These are phyloP conservation scores for Cylindricascospora bacillispora DNA, from an alignment of 1,139 yeast genomes.

Conservation along the genomic window DNA sequence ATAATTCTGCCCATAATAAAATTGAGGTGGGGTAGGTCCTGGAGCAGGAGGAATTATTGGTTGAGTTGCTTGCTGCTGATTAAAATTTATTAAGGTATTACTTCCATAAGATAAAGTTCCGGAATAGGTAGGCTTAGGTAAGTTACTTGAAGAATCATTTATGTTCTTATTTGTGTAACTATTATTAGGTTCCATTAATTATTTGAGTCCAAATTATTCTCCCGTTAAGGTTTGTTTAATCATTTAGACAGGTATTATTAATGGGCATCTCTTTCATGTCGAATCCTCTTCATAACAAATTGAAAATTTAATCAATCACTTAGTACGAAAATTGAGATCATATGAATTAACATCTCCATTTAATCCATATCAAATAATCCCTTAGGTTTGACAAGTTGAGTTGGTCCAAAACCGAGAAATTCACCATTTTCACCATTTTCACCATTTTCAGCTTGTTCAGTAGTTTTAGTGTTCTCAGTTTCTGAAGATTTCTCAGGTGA, in stretches of 20 bases:
- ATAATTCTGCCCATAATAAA: background rate
- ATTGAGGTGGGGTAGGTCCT: background rate
- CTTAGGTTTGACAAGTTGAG: slow-evolving; percentile 23
- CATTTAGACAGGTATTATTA: too few species aligned
- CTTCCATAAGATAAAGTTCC: slow-evolving; percentile 7
- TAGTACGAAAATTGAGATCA: background rate
- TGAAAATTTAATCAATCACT: too few species aligned
- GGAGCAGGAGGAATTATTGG: background rate
- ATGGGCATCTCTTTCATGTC: too few species aligned
- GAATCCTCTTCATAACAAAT: too few species aligned
- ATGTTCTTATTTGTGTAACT: background rate
- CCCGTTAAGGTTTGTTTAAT: background rate
- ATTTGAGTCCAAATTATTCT: too few species aligned
- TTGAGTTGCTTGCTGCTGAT: background rate
- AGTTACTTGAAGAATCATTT: slow-evolving; percentile 1
- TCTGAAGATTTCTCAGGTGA: background rate
- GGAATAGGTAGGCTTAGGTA: slow-evolving; percentile 22
- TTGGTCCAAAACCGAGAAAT: slow-evolving; percentile 26
- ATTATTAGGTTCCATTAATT: slow-evolving; percentile 1
- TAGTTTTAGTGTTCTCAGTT: background rate
- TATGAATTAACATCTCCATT: slow-evolving; percentile 5
- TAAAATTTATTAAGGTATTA: background rate
- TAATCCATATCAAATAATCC: slow-evolving; percentile 30
- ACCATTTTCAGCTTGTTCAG: slow-evolving; percentile 3
- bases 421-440: slow-evolving; percentile 6